Percentiles rank a stretch among this genome's conserved stretches.
These are phyloP conservation scores for Hymenoscyphus repandus DNA, from an alignment of 2,329 filamentous ascomycete genomes.

Conservation along the genomic window DNA sequence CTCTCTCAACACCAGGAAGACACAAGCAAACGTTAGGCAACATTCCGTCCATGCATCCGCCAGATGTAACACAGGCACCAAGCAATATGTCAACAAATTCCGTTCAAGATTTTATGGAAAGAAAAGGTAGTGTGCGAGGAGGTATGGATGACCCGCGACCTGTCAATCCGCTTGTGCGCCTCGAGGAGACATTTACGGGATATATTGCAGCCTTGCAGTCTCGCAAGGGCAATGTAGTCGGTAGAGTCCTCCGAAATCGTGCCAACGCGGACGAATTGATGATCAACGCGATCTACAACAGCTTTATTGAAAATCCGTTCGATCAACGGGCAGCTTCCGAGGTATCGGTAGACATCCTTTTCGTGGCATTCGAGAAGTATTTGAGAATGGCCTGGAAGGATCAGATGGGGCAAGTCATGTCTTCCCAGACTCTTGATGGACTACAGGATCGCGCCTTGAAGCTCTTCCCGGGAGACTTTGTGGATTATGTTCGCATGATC, in stretches of 20 bases:
- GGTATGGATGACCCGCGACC: constrained; percentile 47
- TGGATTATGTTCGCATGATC: constrained; percentile 60
- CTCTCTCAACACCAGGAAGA: constrained; percentile 36
- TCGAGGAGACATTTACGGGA: constrained; percentile 81
- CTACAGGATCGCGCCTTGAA: constrained; percentile 66
- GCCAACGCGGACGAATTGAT: constrained; percentile 66
- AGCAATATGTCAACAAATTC: constrained; percentile 28
- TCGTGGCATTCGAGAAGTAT: constrained; percentile 92
- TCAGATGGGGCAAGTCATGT: constrained; percentile 80
- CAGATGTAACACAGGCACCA: constrained; percentile 22
- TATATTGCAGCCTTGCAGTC: constrained; percentile 79
- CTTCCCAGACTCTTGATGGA: constrained; percentile 62
- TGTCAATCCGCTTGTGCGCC: constrained; percentile 61
- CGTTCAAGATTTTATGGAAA: constrained; percentile 24
- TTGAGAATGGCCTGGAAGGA: constrained; percentile 82
- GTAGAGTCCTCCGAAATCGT: constrained; percentile 67
- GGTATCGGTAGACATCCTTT: constrained; percentile 75
- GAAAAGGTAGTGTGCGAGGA: constrained; percentile 32
- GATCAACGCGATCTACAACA: constrained; percentile 88
- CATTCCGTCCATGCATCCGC: constrained; percentile 37
- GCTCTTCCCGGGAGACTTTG: constrained; percentile 67
- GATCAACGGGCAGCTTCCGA: constrained; percentile 73
- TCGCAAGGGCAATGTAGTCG: constrained; percentile 81
- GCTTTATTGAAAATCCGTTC: constrained; percentile 75
- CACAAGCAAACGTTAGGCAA: constrained; percentile 35